Percentiles rank a stretch among this genome's conserved stretches.
These are phyloP conservation scores for Eragrostis nindensis DNA, from an alignment of 176 grass and related monocot genomes.

Conservation along the genomic window DNA sequence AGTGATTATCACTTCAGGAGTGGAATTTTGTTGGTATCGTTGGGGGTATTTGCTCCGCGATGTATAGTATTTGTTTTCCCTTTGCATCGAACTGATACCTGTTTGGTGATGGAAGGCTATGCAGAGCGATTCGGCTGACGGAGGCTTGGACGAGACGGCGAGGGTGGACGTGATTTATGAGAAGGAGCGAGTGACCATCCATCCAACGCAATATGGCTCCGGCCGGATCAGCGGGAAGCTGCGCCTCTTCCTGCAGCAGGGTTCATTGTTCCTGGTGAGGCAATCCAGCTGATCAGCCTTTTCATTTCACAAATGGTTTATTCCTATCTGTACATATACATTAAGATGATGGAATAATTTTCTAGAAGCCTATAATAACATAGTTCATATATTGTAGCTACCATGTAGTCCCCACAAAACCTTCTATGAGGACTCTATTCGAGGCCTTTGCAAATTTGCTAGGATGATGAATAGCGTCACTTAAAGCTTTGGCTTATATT, in stretches of 20 bases:
- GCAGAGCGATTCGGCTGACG: constrained; percentile 59
- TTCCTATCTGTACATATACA: neutral
- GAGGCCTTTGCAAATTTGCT: neutral
- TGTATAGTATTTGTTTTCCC: neutral
- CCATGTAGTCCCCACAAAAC: neutral
- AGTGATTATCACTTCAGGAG: neutral
- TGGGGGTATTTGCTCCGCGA: neutral
- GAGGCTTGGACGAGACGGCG: constrained; percentile 42
- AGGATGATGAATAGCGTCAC: neutral
- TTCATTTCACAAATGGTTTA: neutral
- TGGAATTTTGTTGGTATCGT: constrained; percentile 18
- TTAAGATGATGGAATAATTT: neutral
- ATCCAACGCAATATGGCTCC: constrained; percentile 75
- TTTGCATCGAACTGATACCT: constrained; percentile 30
- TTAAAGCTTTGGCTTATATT: neutral
- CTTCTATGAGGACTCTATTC: neutral
- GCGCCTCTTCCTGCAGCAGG: constrained; percentile 70
- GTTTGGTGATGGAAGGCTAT: constrained; percentile 54
- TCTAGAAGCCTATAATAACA: constrained; percentile 1
- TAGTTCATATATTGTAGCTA: neutral
- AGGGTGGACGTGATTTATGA: constrained; percentile 73
- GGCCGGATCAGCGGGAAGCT: constrained; percentile 81
- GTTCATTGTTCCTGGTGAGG: constrained; percentile 85
- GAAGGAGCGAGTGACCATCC: constrained; percentile 94
- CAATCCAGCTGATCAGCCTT: neutral